Evolutionary conservation across 441 rosid species (phyloP), one percentile per base, ranked within the genome.

Genomic region (Adansonia rubrostipa): DNA sequence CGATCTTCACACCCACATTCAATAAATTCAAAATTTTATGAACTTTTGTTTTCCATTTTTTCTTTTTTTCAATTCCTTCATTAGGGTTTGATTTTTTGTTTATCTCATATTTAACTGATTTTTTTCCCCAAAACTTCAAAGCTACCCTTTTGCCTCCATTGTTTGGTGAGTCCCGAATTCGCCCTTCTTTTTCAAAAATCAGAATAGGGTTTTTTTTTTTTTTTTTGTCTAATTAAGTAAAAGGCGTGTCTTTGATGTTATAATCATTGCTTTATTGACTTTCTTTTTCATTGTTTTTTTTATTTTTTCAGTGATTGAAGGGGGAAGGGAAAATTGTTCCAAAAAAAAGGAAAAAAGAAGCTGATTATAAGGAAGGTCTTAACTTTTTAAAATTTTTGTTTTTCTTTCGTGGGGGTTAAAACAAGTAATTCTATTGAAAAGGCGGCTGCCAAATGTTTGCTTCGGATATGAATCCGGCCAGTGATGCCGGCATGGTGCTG

Each of bases 401-500:
- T 4, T 19, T 9, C n/a, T 60, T 9, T 60, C 0, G n/a, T 28
- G 19, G 14, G 11, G 22, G 22, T n/a, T 56, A 4, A 56, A 61
- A 42, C 4, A 40, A 45, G 57, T n/a, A 6, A 36, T 77, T 63
- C 15, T 50, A 13, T 71, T 56, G 36, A 45, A 42, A 61, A 65
- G 48, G 42, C 63, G 76, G 47, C 5, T 70, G 66, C 47, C 75
- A 13, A 68, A 80, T 84, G 89, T 81, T 79, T 80, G 82, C 81
- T 54, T 45, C 85, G 74, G 84, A 78, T 57, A 88, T 87, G 92
- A 91, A 88, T 78, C 62, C 89, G 71, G 78, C 82, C 56, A 77
- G 87, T 36, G 92, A 84, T 66, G 61, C 85, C 9, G 83, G 86
- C 15, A 20, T 82, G 17, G 83, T 85, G 75, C 57, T 86, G 69